phyloP scores from a whole-genome alignment of 352 stramenopile species.

The Pythium sp. region DNA sequence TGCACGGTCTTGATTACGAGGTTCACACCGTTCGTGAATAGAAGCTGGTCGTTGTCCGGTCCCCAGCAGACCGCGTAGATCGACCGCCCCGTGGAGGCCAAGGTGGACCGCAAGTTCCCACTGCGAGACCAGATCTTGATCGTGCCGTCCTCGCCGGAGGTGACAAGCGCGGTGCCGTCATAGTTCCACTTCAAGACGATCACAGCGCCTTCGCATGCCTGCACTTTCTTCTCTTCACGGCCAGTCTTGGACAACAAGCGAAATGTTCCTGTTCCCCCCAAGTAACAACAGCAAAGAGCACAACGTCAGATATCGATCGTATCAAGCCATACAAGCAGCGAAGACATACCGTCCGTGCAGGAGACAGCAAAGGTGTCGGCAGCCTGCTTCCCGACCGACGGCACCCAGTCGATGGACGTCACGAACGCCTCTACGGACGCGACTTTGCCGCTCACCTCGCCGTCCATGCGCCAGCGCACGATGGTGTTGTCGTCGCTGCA shows the following conservation, averaged over 20 bases:
- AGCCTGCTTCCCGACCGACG: constrained; percentile 77
- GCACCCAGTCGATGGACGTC: constrained; percentile 78
- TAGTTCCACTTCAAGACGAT: constrained; percentile 93
- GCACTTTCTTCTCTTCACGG: constrained; percentile 91
- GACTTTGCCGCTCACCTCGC: constrained; percentile 72
- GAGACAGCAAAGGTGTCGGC: constrained; percentile 86
- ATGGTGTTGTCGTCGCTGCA: constrained; percentile 86
- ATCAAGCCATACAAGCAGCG: background rate
- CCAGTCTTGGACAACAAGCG: constrained; percentile 88
- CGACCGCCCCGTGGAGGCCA: constrained; percentile 74
- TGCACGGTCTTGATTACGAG: constrained; percentile 92
- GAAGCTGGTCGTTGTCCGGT: constrained; percentile 88
- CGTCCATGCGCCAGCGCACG: constrained; percentile 82
- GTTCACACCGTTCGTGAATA: constrained; percentile 85
- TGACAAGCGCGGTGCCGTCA: constrained; percentile 89
- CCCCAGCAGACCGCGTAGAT: constrained; percentile 92
- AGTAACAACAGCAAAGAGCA: background rate
- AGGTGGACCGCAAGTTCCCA: constrained; percentile 84
- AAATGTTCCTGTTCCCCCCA: constrained; percentile 52
- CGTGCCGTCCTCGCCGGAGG: constrained; percentile 89
- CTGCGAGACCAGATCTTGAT: constrained; percentile 92
- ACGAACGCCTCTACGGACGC: constrained; percentile 74
- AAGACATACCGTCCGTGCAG: constrained; percentile 75
- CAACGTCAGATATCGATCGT: background rate
- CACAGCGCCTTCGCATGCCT: constrained; percentile 80